Base-by-base conservation (phyloP, 768 basidiomycete genomes). In the Tulasnella sp. region DNA sequence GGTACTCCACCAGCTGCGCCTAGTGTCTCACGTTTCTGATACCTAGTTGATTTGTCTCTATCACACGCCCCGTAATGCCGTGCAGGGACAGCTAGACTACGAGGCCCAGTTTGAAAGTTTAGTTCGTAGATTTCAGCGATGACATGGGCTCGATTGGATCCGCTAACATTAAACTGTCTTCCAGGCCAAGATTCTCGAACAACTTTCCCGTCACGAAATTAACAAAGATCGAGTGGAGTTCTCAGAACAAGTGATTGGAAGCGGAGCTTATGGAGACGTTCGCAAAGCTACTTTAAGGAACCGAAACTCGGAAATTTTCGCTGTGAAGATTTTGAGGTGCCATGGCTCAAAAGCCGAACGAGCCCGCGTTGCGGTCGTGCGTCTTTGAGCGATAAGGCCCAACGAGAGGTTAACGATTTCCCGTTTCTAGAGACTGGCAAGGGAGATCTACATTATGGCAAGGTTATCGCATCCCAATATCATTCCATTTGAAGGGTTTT, bases 71-170 rank as follows among this genome's bases (percentile, higher is more conserved):
- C n/a, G n/a, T n/a, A n/a, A n/a, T n/a, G n/a, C n/a, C n/a, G n/a
- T 12, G 40, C 40, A 12, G 40, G 40, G 89, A 90, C 93, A 76
- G 86, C 85, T 77, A 34, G 81, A 73, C 27, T n/a, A 12, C 18
- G 40, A 40, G 12, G 12, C 40, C 40, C 40, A 40, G 40, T 40
- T 40, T 40, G 40, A 4, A 5, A 40, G 40, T 12, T 40, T 40
- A 12, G 40, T 40, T 4, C 40, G 40, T 40, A 4, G 40, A 40
- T 40, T 40, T 12, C 4, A 4, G 6, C 40, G 4, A 4, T 40
- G 40, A 40, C n/a, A n/a, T n/a, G n/a, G 40, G 40, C 40, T 40
- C n/a, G 40, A 40, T 12, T 40, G 40, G 40, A 40, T 12, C 12
- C 40, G 12, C 40, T 5, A 4, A 40, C 40, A 40, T 12, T 12